Evolutionary conservation across 768 basidiomycete species (phyloP), one percentile per base, ranked within the genome.

Genomic region (Boletus reticulatus): DNA sequence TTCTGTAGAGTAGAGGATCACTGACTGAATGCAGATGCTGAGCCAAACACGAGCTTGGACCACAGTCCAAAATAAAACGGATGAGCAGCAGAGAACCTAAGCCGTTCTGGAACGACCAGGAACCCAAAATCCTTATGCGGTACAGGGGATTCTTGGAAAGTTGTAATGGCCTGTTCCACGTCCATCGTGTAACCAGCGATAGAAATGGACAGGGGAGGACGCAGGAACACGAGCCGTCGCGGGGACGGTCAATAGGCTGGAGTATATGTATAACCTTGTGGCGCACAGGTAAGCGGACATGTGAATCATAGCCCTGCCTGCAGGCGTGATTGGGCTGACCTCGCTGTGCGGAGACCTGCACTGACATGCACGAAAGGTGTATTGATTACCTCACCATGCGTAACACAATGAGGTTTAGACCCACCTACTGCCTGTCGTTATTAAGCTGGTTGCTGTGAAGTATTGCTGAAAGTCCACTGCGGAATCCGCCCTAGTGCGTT

Each of bases 11-110:
- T 8, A 24, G 44, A 13, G 13, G 14, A 47, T 20, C 9, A 62
- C 64, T 44, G 13, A 66, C 64, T 65, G 20, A 62, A 19, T 53
- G 64, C 58, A 22, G 63, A 62, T 52, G 43, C 61, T 14, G 39
- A 41, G 4, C 57, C 55, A 53, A 65, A 65, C n/a, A 45, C 53
- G 20, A 66, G 38, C 41, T 20, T 55, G 29, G 55, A 42, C 56
- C 61, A 59, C 12, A 14, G 29, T 22, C 64, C 64, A 22, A 66
- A 57, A 39, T 48, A 12, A 34, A 57, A 60, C 1, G 57, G 52
- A 41, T 50, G 48, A 29, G 42, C 4, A 27, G 24, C 20, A 50
- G 60, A 54, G 19, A n/a, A 57, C 31, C 63, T 50, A 16, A 65
- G 63, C 46, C 63, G 50, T 41, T 50, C 42, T 24, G 56, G 56